These are phyloP conservation scores for Fusarium tanahbumbuense DNA, from an alignment of 2,329 filamentous ascomycete genomes.

Conservation along the genomic window DNA sequence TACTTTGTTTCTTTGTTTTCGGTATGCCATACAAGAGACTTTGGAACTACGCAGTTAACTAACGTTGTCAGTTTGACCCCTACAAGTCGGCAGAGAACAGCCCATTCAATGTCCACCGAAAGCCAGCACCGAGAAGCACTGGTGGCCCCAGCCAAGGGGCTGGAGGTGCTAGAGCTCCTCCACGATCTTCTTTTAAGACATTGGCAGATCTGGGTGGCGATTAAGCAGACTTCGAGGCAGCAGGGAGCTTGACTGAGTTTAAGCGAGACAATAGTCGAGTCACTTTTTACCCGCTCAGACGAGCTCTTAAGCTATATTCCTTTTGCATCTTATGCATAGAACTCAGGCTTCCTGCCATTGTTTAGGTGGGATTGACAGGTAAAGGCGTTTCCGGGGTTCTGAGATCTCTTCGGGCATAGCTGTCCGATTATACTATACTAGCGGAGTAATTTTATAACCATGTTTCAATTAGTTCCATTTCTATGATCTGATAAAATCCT, in stretches of 20 bases:
- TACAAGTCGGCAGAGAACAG: constrained; percentile 71
- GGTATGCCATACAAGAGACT: constrained; percentile 54
- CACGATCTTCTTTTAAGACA: constrained; percentile 60
- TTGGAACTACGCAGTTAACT: constrained; percentile 28
- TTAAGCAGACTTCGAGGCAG: constrained; percentile 12
- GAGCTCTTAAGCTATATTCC: neutral
- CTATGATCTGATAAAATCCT: neutral
- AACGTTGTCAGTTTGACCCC: constrained; percentile 64
- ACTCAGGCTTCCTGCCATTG: neutral
- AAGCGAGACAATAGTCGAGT: neutral
- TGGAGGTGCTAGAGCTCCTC: constrained; percentile 46
- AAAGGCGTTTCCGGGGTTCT: neutral
- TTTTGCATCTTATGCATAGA: neutral
- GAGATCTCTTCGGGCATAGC: constrained; percentile 2
- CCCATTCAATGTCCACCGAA: constrained; percentile 65
- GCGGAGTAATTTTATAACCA: neutral
- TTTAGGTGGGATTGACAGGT: neutral
- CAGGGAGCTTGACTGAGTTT: neutral
- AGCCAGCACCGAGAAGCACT: constrained; percentile 43
- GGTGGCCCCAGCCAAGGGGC: constrained; percentile 36
- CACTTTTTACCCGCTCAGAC: neutral
- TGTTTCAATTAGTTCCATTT: neutral
- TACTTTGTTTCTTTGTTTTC: constrained; percentile 72
- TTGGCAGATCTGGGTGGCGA: constrained; percentile 63
- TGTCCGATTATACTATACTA: neutral